Base-by-base conservation (phyloP, 108 stramenopile species). In the Aureococcus anophagefferens region DNA sequence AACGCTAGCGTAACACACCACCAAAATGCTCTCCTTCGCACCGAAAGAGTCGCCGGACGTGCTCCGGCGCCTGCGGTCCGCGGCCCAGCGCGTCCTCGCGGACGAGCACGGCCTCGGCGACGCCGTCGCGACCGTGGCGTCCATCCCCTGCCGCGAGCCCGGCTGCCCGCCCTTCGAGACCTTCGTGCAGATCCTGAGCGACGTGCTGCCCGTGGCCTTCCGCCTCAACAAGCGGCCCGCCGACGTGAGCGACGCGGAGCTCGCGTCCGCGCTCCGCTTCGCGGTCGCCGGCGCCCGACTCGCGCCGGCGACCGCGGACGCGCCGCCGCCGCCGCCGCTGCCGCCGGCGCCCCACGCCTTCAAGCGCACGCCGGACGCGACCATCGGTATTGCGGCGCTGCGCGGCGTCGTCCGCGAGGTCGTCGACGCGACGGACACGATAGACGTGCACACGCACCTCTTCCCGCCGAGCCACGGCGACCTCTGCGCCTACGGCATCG, bases 361-460 rank as follows among this genome's bases (percentile, higher is more conserved):
- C 40, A 5, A 13, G 9, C 40, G 40, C 40, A 13, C 5, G 40
- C 9, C 5, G 9, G 40, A 11, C 40, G 40, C 40, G 9, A 13
- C 40, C 40, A n/a, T n/a, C n/a, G n/a, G n/a, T n/a, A n/a, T n/a
- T n/a, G n/a, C n/a, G n/a, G n/a, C n/a, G n/a, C n/a, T n/a, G n/a
- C n/a, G n/a, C n/a, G n/a, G n/a, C n/a, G 40, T 44, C 40, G 78
- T 69, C 62, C 45, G 68, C 13, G 70, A 63, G 7, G 78, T 70
- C 21, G 69, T 79, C 46, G 45, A 70, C 28, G 51, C 31, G 33
- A 75, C 67, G 18, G 46, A 72, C 46, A 89, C 80, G 28, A 84
- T 95, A 73, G 94, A 95, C 78, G 63, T 95, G 72, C 94, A 95
- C 68, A 95, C 94, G 4, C 94, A 95, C 76, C 78, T 95, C 15